Evolutionary conservation across 116 monocot species (phyloP), one percentile per base, ranked within the genome.

Genomic region (Papilionanthe hybrid): DNA sequence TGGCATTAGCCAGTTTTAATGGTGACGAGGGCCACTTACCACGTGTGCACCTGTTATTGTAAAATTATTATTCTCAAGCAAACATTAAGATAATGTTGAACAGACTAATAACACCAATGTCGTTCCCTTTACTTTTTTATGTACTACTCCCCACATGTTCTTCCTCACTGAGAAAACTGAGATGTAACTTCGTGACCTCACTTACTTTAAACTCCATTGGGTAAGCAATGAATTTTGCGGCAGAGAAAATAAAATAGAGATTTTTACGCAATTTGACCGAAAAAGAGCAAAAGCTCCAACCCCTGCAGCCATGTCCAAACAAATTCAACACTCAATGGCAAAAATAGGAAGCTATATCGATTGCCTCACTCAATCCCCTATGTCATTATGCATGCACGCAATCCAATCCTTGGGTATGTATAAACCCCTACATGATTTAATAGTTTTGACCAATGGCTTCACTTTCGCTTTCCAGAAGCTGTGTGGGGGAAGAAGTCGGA

Each of bases 381-480:
- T 19, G 17, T 18, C 25, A 72, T 28, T 42, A 37, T 29, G 1
- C 37, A 42, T 72, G 72, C 72, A 72, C 42, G 42, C 72, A 72
- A 42, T 72, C 72, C 68, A 41, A n/a, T n/a, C 22, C 68, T 32
- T 37, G 37, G 37, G 37, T 1, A 37, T 37, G 37, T 37, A 37
- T 3, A 37, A 37, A 37, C 37, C 3, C 37, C 37, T 2, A 37
- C n/a, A 37, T 37, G 4, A 37, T 37, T 37, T 37, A 37, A 37
- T 37, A 37, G 37, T 37, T 37, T 37, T 37, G 37, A 37, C 37
- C 5, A 79, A 66, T 79, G 69, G 79, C 55, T 50, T 79, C 37
- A 30, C 30, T 72, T 53, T 79, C 79, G 48, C 20, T 75, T 55
- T 71, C 5, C 79, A 41, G 18, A 72, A 67, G 37, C 23, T 67